Percentiles rank a stretch among this genome's conserved stretches.
phyloP scores from a whole-genome alignment of 2,329 filamentous ascomycete species.

The Fusarium continuum region DNA sequence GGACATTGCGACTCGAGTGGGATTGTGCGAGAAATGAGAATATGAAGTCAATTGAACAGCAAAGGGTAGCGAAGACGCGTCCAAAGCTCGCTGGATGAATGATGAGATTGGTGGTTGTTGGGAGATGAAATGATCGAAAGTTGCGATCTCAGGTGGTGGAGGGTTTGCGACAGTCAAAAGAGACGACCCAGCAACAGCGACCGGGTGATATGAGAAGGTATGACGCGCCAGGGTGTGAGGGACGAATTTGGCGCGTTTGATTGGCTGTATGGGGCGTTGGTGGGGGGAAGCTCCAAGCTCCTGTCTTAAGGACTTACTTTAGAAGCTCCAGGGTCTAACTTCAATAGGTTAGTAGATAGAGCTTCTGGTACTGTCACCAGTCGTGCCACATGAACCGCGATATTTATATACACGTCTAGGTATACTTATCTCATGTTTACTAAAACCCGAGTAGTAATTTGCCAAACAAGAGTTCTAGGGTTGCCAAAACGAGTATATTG shows the following conservation, averaged over 20 bases:
- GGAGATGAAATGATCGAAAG: slow-evolving; percentile 21
- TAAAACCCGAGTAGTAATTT: no score
- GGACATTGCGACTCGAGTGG: slow-evolving; percentile 38
- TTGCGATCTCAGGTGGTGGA: slow-evolving; percentile 18
- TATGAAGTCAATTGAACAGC: neutral
- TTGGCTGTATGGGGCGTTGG: slow-evolving; percentile 17
- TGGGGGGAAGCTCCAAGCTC: slow-evolving; percentile 11
- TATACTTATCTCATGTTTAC: no score
- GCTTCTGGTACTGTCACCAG: no score
- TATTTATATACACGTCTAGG: no score
- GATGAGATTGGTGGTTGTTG: slow-evolving; percentile 11
- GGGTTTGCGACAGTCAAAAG: slow-evolving; percentile 39
- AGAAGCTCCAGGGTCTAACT: neutral
- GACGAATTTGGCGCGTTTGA: slow-evolving; percentile 8
- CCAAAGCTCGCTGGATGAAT: neutral
- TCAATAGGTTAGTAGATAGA: no score
- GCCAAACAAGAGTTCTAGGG: no score
- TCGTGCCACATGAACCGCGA: no score
- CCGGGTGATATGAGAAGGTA: slow-evolving; percentile 13
- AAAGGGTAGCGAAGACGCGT: neutral
- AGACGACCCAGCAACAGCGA: slow-evolving; percentile 33
- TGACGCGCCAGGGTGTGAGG: slow-evolving; percentile 33
- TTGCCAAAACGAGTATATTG: no score
- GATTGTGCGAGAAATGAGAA: neutral
- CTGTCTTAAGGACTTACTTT: neutral